Percentiles rank a stretch among this genome's conserved stretches.
phyloP scores from a whole-genome alignment of 2,329 filamentous ascomycete species.

The Dactylellina haptotyla region DNA sequence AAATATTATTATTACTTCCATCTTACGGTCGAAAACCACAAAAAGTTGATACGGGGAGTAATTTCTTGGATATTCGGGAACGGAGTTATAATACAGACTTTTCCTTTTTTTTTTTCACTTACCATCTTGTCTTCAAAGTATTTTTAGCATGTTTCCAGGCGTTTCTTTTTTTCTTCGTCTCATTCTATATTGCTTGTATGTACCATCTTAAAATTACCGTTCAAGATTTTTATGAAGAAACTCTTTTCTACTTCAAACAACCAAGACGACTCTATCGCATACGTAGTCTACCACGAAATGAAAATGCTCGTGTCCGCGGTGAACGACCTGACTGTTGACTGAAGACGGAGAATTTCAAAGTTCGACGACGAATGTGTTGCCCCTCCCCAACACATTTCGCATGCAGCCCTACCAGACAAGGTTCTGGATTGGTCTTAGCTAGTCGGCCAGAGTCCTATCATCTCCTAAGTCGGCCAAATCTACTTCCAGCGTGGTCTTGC shows the following conservation, averaged over 20 bases:
- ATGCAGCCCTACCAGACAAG: too few relatives aligned
- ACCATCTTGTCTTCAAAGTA: constrained; percentile 4
- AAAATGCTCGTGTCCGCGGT: too few relatives aligned
- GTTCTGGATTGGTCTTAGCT: too few relatives aligned
- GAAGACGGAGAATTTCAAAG: too few relatives aligned
- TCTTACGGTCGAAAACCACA: constrained; percentile 38
- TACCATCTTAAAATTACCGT: constrained; percentile 1
- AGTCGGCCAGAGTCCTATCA: too few relatives aligned
- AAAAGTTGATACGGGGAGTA: constrained; percentile 42
- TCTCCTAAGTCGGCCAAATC: too few relatives aligned
- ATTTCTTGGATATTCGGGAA: constrained; percentile 35
- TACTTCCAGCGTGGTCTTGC: too few relatives aligned
- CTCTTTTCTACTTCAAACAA: too few relatives aligned
- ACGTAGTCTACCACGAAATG: not conserved
- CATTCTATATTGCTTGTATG: constrained; percentile 1
- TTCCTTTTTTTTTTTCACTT: constrained; percentile 21
- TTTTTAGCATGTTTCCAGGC: constrained; percentile 38
- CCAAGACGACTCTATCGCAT: not conserved
- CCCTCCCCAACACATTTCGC: too few relatives aligned
- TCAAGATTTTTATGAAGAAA: constrained; percentile 22
- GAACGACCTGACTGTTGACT: too few relatives aligned
- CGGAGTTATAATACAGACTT: constrained; percentile 42
- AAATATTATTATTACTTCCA: not conserved
- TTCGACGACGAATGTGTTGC: too few relatives aligned
- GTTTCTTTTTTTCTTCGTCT: constrained; percentile 23